A percentile compares a stretch with the other conserved stretches of the same genome.
Conservation (phyloP, 2,329 filamentous ascomycete genomes). For the Xylaria hypoxylon region DNA sequence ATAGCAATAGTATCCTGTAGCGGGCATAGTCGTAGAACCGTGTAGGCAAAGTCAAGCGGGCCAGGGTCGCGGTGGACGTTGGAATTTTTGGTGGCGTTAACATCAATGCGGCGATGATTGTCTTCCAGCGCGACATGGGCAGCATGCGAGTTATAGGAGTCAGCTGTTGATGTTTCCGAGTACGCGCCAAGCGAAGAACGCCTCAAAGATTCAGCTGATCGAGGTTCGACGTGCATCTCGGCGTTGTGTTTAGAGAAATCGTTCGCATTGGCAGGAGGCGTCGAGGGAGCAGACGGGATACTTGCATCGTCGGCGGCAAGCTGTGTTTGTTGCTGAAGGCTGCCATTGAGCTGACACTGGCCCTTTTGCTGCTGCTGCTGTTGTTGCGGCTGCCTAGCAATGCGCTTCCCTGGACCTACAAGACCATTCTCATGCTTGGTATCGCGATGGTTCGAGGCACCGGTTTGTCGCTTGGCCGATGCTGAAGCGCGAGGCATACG, state of each 20-base stretch:
- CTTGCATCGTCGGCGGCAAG: conserved; percentile 50
- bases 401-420: conserved; percentile 79
- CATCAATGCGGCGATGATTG: conserved; percentile 74
- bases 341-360: conserved; percentile 58
- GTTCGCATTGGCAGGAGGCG: conserved; percentile 55
- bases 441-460: conserved; percentile 73
- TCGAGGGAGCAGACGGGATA: conserved; percentile 49
- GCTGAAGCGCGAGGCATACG: conserved; percentile 72
- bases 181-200: conserved; percentile 56
- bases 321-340: conserved; percentile 42
- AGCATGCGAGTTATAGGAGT: conserved; percentile 59
- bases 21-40: conserved; percentile 89
- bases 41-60: conserved; percentile 81
- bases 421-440: conserved; percentile 88
- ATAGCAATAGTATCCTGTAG: conserved; percentile 96
- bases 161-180: conserved; percentile 67
- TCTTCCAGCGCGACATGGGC: conserved; percentile 58
- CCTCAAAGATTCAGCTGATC: conserved; percentile 54
- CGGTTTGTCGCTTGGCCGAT: conserved; percentile 71
- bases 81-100: conserved; percentile 75
- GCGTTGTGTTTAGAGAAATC: conserved; percentile 51
- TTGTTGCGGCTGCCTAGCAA: conserved; percentile 49
- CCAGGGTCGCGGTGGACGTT: conserved; percentile 77
- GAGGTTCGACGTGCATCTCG: conserved; percentile 58
- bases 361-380: conserved; percentile 54